phyloP scores from a whole-genome alignment of 1,284 basidiomycete species.

The Puccinia polysora region DNA sequence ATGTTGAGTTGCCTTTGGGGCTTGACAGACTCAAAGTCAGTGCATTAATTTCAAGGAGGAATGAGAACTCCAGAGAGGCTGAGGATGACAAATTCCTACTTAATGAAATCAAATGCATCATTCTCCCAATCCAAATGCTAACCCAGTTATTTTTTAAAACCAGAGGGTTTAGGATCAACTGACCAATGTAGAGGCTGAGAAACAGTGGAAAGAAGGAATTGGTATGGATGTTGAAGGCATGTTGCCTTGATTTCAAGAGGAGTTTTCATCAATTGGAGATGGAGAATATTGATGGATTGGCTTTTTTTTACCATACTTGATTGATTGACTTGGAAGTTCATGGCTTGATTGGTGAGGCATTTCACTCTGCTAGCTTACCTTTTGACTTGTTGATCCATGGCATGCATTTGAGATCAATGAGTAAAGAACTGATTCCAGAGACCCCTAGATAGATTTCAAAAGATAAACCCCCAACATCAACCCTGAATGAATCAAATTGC shows the following conservation, averaged over 20 bases:
- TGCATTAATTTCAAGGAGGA: background rate
- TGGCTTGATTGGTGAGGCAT: constrained; percentile 62
- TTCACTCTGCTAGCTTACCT: constrained; percentile 46
- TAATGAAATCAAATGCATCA: constrained; percentile 51
- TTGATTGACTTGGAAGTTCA: constrained; percentile 67
- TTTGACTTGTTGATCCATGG: constrained; percentile 55
- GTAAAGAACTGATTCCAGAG: constrained; percentile 68
- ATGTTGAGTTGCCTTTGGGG: constrained; percentile 70
- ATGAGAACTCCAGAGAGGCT: background rate
- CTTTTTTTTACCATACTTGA: background rate
- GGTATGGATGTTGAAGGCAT: constrained; percentile 89
- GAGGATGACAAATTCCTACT: background rate
- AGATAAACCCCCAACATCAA: too few species aligned
- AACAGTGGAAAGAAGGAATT: constrained; percentile 91
- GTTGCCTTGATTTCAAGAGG: constrained; percentile 62
- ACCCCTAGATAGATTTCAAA: constrained; percentile 57
- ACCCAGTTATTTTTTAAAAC: constrained; percentile 80
- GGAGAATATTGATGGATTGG: background rate
- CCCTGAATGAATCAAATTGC: too few species aligned
- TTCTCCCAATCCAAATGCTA: constrained; percentile 79
- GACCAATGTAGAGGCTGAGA: constrained; percentile 76
- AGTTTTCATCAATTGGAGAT: background rate
- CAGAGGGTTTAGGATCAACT: constrained; percentile 75
- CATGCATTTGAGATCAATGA: constrained; percentile 65
- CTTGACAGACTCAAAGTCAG: constrained; percentile 16